Conservation (phyloP, 1,284 basidiomycete species). For the Pterulicium gracile region DNA sequence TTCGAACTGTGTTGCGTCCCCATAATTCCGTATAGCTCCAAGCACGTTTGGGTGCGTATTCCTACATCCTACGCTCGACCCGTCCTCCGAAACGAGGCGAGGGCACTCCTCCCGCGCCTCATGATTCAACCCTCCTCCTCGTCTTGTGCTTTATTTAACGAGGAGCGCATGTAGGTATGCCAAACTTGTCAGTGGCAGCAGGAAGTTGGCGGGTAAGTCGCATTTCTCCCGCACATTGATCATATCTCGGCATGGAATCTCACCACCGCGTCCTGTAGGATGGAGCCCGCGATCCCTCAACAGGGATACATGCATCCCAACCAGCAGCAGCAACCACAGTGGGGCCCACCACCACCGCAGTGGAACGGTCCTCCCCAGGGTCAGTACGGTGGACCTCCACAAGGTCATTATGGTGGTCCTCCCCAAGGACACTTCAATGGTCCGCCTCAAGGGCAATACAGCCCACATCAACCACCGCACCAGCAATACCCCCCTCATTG, state of each 20-base stretch:
- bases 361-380: conserved; percentile 5
- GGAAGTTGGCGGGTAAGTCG: too few relatives aligned
- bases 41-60: conserved; percentile 40
- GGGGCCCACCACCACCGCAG: conserved; percentile 8
- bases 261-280: conserved; percentile 21
- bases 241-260: too few relatives aligned
- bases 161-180: too few relatives aligned
- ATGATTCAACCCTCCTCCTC: too few relatives aligned
- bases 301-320: conserved; percentile 21
- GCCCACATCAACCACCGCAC: neutral
- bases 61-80: too few relatives aligned
- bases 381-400: neutral
- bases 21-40: conserved; percentile 33
- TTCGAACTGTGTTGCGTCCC: conserved; percentile 43
- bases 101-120: too few relatives aligned
- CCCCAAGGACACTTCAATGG: neutral
- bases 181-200: too few relatives aligned
- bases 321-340: conserved; percentile 11
- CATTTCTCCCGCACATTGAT: too few relatives aligned
- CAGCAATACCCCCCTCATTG: neutral
- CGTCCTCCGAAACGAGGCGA: too few relatives aligned
- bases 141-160: too few relatives aligned
- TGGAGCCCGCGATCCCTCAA: conserved; percentile 28
- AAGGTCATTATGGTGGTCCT: neutral
- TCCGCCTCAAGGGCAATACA: neutral